Base-by-base conservation (phyloP, 2,329 filamentous ascomycete genomes). In the Lomentospora prolificans region DNA sequence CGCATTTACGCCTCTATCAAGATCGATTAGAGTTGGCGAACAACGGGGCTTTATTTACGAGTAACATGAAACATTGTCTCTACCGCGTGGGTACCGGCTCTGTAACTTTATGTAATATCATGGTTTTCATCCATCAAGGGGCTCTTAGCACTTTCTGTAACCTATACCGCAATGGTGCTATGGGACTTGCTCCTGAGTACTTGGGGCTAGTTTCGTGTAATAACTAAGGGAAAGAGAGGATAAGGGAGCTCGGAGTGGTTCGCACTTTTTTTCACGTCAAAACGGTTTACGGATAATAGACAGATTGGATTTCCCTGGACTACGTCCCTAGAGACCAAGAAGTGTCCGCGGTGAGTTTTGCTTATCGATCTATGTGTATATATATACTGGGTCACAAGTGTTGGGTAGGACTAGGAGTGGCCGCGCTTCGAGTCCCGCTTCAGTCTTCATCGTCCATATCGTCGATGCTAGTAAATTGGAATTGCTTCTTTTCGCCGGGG, bases 1-100 rank as follows among this genome's bases (percentile, higher is more conserved):
- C 92, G 88, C 69, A 99, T 99, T 59, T 99, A 99, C 70, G 77
- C 84, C 24, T 96, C 91, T n/a, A 95, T 99, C 75, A 99, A 99
- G 77, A 90, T 99, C 61, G 94, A 99, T 68, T 99, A 74, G 70
- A 58, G 3, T 44, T 33, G 24, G 36, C 14, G 52, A 44, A 10
- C 19, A 25, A 14, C 36, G 24, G n/a, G 4, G 24, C 25, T 31
- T 22, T 28, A 36, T 24, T 53, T 30, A 53, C n/a, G n/a, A 41
- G 31, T n/a, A 22, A 22, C 19, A 28, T 30, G 50, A 28, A 30
- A 14, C 36, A 8, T 31, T 27, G 17, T 54, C 28, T 54, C 36
- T 54, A 7, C n/a, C 39, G 6, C 25, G 22, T 19, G 10, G 44
- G 44, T 19, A 48, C 12, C 7, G 22, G 22, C 22, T 9, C 22